Conservation (phyloP, 768 basidiomycete species). For the Sarcodon sp. region DNA sequence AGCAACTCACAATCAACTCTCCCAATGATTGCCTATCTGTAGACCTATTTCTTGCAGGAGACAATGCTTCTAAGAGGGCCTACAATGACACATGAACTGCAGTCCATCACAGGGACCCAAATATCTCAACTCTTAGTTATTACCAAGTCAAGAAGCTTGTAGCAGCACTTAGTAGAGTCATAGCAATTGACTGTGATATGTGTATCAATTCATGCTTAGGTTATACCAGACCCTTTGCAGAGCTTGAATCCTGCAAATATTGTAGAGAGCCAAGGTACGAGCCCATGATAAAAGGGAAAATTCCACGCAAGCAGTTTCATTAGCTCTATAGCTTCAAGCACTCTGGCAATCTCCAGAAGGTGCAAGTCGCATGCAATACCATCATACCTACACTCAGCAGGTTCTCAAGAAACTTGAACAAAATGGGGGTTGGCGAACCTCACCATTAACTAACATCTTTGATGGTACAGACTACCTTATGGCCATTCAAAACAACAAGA, state of each 20-base stretch:
- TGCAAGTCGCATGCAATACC: conserved; percentile 17
- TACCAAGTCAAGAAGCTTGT: conserved; percentile 4
- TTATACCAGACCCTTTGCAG: conserved; percentile 17
- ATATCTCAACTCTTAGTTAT: conserved; percentile 5
- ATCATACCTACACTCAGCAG: conserved; percentile 1
- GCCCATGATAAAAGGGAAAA: conserved; percentile 12
- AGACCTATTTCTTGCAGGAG: too few relatives aligned
- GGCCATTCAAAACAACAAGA: not conserved
- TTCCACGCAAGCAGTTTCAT: conserved; percentile 22
- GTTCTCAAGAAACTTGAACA: not conserved
- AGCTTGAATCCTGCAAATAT: conserved; percentile 15
- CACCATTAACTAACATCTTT: not conserved
- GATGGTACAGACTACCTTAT: not conserved
- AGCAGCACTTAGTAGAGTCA: conserved; percentile 4
- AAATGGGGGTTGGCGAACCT: not conserved
- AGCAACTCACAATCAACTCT: too few relatives aligned
- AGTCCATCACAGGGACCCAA: too few relatives aligned
- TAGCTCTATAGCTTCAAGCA: conserved; percentile 32
- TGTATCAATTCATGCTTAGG: conserved; percentile 6
- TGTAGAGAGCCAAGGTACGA: conserved; percentile 21
- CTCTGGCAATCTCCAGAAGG: conserved; percentile 11
- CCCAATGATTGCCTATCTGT: too few relatives aligned
- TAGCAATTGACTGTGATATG: conserved; percentile 5
- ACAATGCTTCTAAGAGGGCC: too few relatives aligned
- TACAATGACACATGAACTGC: too few relatives aligned